Conservation (phyloP, 805 yeast genomes). For the Lipomyces yamanashiensis region DNA sequence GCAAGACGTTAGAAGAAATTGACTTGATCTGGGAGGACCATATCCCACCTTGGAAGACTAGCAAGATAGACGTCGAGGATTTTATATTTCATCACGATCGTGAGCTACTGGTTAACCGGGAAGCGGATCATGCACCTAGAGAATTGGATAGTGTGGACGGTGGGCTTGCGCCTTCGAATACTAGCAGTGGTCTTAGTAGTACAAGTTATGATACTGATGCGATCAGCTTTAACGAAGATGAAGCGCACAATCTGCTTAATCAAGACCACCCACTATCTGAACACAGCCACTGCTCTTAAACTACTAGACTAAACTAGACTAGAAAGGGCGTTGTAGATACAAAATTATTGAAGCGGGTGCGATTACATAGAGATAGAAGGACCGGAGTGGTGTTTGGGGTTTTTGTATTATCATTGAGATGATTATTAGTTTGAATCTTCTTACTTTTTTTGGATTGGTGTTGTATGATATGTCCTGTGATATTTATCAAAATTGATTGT, state of each 20-base stretch:
- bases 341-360: too few relatives aligned
- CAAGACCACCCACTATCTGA: neutral
- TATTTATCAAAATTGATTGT: neutral
- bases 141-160: neutral
- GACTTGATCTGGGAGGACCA: conserved; percentile 45
- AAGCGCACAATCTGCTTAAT: neutral
- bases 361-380: too few relatives aligned
- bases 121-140: neutral
- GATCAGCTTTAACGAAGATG: conserved; percentile 8
- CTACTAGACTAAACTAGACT: too few relatives aligned
- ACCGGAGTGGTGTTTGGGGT: too few relatives aligned
- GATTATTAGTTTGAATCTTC: neutral
- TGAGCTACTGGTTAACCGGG: neutral
- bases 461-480: neutral
- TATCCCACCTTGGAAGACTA: conserved; percentile 43
- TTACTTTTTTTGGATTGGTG: neutral
- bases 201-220: conserved; percentile 16
- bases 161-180: neutral
- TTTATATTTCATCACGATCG: conserved; percentile 41
- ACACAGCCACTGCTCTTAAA: too few relatives aligned
- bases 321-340: too few relatives aligned
- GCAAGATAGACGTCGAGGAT: conserved; percentile 60
- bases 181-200: conserved; percentile 5
- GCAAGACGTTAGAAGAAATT: conserved; percentile 71
- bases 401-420: neutral